A percentile compares a stretch with the other conserved stretches of the same genome.
Evolutionary conservation across 371 early-diverging fungal species (phyloP).

Genomic region (Mortierella sp.): DNA sequence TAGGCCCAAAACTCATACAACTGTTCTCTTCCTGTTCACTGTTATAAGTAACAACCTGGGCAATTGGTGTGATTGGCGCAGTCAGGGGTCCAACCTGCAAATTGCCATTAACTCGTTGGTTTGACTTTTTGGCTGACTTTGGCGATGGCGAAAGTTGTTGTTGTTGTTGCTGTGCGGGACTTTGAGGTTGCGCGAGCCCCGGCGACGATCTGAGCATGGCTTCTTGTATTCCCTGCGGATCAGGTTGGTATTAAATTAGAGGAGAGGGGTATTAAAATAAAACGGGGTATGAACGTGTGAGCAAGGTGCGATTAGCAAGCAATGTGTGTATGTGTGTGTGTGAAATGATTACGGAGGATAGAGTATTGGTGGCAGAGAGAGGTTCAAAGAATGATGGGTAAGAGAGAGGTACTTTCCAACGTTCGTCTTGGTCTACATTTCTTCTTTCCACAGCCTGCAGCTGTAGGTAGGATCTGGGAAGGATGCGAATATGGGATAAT

Average conservation of each 20-base stretch:
- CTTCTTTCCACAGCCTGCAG: background rate
- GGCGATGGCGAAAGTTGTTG: background rate
- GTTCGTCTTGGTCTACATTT: background rate
- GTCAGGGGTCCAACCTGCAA: background rate
- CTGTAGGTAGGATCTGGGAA: background rate
- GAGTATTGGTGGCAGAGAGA: background rate
- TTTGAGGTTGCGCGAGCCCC: background rate
- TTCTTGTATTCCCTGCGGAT: background rate
- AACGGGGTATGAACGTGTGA: background rate
- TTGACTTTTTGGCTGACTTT: background rate
- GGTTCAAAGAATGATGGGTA: background rate
- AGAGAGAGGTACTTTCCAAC: background rate
- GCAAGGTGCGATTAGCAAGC: background rate
- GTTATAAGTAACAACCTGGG: background rate
- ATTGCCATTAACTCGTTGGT: background rate
- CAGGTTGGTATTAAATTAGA: background rate
- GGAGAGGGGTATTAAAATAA: background rate
- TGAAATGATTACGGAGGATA: background rate
- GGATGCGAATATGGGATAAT: background rate
- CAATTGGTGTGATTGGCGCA: background rate
- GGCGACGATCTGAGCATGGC: conserved; percentile 3
- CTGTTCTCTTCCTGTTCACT: background rate
- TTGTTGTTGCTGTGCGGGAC: background rate
- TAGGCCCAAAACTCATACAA: too few species aligned
- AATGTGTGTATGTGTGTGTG: background rate